These are phyloP conservation scores for Neonectria hederae DNA, from an alignment of 2,329 filamentous ascomycete genomes.

Conservation along the genomic window DNA sequence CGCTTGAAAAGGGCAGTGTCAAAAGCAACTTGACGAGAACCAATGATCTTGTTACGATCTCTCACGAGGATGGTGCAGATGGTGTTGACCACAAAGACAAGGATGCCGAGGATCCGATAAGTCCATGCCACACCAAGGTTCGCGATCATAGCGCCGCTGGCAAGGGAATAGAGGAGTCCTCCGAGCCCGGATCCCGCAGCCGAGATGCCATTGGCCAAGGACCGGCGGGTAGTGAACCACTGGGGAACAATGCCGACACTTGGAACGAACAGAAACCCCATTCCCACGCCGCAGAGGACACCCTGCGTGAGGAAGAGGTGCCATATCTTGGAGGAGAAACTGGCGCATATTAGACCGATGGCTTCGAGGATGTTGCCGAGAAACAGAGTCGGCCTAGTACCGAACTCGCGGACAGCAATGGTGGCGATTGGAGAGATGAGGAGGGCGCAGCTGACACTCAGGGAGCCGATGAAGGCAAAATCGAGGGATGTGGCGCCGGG, in stretches of 20 bases:
- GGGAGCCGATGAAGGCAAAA: slow-evolving; percentile 77
- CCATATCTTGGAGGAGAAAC: slow-evolving; percentile 75
- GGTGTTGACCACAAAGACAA: slow-evolving; percentile 71
- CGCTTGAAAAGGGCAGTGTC: slow-evolving; percentile 69
- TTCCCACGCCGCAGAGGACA: slow-evolving; percentile 78
- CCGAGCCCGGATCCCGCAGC: slow-evolving; percentile 78
- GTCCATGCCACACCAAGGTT: slow-evolving; percentile 72
- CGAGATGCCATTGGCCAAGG: slow-evolving; percentile 74
- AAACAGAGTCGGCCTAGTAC: slow-evolving; percentile 71
- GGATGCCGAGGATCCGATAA: slow-evolving; percentile 71
- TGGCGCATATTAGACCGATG: slow-evolving; percentile 73
- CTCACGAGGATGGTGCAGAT: slow-evolving; percentile 70
- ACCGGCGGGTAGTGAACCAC: slow-evolving; percentile 76
- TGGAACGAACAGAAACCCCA: slow-evolving; percentile 80
- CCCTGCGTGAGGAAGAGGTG: slow-evolving; percentile 81
- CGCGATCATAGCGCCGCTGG: slow-evolving; percentile 73
- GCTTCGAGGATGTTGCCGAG: slow-evolving; percentile 72
- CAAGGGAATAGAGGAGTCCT: slow-evolving; percentile 75
- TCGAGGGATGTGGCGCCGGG: slow-evolving; percentile 70
- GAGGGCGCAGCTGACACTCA: slow-evolving; percentile 59
- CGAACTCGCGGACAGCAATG: slow-evolving; percentile 65
- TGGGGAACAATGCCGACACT: slow-evolving; percentile 75
- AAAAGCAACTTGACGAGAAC: slow-evolving; percentile 73
- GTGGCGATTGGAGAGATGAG: slow-evolving; percentile 76
- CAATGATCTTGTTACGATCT: slow-evolving; percentile 77